Base-by-base conservation (phyloP, 768 basidiomycete species). In the Leucosporidium creatinivorum region DNA sequence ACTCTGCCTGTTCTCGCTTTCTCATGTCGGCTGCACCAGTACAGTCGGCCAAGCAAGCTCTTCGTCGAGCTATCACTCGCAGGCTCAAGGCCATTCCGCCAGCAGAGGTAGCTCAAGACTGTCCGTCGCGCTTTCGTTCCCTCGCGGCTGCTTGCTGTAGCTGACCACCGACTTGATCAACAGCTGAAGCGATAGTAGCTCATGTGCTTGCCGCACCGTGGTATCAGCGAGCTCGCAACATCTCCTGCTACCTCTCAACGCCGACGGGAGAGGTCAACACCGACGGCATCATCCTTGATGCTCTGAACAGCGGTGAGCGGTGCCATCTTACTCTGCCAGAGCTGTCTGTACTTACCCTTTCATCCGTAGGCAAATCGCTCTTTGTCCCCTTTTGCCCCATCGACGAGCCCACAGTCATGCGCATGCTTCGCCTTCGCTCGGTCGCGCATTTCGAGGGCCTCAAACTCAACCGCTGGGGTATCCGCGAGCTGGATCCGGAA, bases 331-430 rank as follows among this genome's bases (percentile, higher is more conserved):
- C 18, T 13, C 12, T 13, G 2, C 9, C 25, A 26, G 25, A 39
- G n/a, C 25, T 4, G 15, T 8, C 25, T 21, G 23, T 25, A 19
- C 36, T 21, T 6, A 44, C 13, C 8, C 3, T 10, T 6, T n/a
- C 36, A 9, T 10, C 13, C n/a, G 10, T 8, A 17, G 62, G 61
- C 50, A 72, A 72, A 48, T 55, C 56, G 23, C 47, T 72, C 51
- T 72, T 56, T 49, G 39, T 72, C 10, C 71, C 71, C 1, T 72
- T 62, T 55, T 72, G 71, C 59, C 68, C 68, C 15, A 31, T 58
- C 13, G 62, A 68, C 30, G 62, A 64, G 59, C 69, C 63, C 48
- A 69, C 65, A 19, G 47, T 26, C 19, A 72, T 72, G 71, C 50
- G 60, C 47, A 72, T 72, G 71, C 62, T 72, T 23, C 26, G 65